A percentile compares a stretch with the other conserved stretches of the same genome.
Evolutionary conservation across 345 rosid species (phyloP).

Genomic region (Anacardium occidentale): DNA sequence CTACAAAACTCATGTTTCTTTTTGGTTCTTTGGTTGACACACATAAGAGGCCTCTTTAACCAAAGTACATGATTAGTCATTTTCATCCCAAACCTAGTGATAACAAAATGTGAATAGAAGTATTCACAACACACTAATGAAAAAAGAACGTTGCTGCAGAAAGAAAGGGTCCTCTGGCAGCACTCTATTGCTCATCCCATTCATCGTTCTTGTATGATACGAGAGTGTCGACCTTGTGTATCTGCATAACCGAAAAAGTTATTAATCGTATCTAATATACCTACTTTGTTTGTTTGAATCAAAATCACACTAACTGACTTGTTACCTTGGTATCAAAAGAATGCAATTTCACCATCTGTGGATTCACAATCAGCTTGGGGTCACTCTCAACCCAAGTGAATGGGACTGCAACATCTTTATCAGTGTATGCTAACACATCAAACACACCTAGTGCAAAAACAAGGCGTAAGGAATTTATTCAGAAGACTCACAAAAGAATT

Average conservation of each 20-base stretch:
- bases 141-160: not conserved
- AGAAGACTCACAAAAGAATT: not conserved
- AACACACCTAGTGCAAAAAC: constrained; percentile 61
- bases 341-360: constrained; percentile 98
- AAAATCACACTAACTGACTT: not conserved
- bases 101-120: constrained; percentile 48
- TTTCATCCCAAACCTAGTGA: too few relatives aligned
- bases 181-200: constrained; percentile 73
- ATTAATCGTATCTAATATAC: not conserved
- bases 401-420: constrained; percentile 84
- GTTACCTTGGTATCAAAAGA: constrained; percentile 90
- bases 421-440: constrained; percentile 93
- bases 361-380: constrained; percentile 90
- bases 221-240: constrained; percentile 93
- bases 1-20: not conserved
- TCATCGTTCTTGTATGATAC: constrained; percentile 96
- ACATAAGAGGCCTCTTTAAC: not conserved
- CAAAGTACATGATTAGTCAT: too few relatives aligned
- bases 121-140: constrained; percentile 44
- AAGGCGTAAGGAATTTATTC: not conserved
- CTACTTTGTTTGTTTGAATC: not conserved
- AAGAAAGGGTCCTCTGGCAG: not conserved
- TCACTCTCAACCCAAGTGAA: constrained; percentile 97
- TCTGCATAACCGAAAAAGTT: constrained; percentile 40
- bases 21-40: not conserved